These are phyloP conservation scores for Fusarium globosum DNA, from an alignment of 2,329 filamentous ascomycete species.

Conservation along the genomic window DNA sequence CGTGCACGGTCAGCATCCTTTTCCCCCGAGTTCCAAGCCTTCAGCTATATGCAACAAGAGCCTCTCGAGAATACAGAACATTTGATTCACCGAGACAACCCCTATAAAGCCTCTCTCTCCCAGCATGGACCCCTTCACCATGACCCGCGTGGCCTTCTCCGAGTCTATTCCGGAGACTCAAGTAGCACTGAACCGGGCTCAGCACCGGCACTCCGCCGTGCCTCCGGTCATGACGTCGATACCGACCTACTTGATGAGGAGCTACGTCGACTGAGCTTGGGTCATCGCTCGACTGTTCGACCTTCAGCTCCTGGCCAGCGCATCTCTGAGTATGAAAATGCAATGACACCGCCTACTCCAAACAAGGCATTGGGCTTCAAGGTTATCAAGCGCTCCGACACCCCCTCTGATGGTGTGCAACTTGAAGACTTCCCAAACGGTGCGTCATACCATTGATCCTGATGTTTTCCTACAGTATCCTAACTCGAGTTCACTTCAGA, in stretches of 20 bases:
- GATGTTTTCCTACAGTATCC: background rate
- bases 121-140: slow-evolving; percentile 69
- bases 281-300: slow-evolving; percentile 44
- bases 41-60: slow-evolving; percentile 74
- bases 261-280: slow-evolving; percentile 64
- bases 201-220: slow-evolving; percentile 43
- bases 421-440: slow-evolving; percentile 81
- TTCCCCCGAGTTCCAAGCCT: slow-evolving; percentile 49
- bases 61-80: slow-evolving; percentile 59
- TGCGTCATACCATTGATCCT: slow-evolving; percentile 54
- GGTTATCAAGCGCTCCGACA: slow-evolving; percentile 61
- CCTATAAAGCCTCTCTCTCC: slow-evolving; percentile 50
- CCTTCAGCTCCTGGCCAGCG: slow-evolving; percentile 60
- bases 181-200: slow-evolving; percentile 53
- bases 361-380: slow-evolving; percentile 65
- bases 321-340: slow-evolving; percentile 71
- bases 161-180: slow-evolving; percentile 48
- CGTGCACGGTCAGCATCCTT: slow-evolving; percentile 62
- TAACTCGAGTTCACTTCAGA: slow-evolving; percentile 64
- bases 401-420: slow-evolving; percentile 54
- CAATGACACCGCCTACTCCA: slow-evolving; percentile 59
- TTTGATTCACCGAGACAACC: slow-evolving; percentile 52
- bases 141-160: slow-evolving; percentile 54
- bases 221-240: slow-evolving; percentile 51
- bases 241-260: slow-evolving; percentile 60